Conservation (phyloP, 768 basidiomycete genomes). For the Paxillus ammoniavirescens region DNA sequence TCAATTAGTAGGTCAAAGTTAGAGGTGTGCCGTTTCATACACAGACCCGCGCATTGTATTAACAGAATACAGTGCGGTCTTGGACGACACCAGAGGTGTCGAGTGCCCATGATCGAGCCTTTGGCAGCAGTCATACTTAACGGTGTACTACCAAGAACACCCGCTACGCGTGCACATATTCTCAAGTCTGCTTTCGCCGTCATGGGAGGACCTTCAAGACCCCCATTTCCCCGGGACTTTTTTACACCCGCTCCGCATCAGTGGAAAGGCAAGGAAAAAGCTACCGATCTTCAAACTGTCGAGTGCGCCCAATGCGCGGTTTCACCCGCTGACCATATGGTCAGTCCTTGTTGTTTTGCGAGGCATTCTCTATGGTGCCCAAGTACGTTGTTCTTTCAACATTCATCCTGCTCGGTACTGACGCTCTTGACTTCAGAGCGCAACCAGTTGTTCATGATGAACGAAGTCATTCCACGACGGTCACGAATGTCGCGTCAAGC, state of each 20-base stretch:
- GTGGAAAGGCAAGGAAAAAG: slow-evolving; percentile 55
- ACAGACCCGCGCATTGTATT: neutral
- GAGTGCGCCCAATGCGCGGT: slow-evolving; percentile 30
- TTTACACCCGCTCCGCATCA: slow-evolving; percentile 54
- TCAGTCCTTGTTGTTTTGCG: slow-evolving; percentile 47
- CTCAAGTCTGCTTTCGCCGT: slow-evolving; percentile 28
- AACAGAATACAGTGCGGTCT: neutral
- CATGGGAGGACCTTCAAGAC: slow-evolving; percentile 30
- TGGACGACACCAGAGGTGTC: slow-evolving; percentile 21
- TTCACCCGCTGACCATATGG: slow-evolving; percentile 11
- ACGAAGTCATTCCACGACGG: slow-evolving; percentile 32
- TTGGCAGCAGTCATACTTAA: slow-evolving; percentile 53
- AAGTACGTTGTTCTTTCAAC: slow-evolving; percentile 30
- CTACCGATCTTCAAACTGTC: slow-evolving; percentile 24
- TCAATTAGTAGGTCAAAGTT: neutral
- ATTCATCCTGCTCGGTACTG: slow-evolving; percentile 1
- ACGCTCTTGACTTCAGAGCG: slow-evolving; percentile 22
- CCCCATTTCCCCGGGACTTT: slow-evolving; percentile 44
- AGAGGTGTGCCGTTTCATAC: neutral
- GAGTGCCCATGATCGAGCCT: slow-evolving; percentile 61
- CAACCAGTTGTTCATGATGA: slow-evolving; percentile 37
- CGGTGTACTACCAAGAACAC: slow-evolving; percentile 38
- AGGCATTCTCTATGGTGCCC: slow-evolving; percentile 50
- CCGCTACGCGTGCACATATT: slow-evolving; percentile 23
- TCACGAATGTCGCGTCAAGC: slow-evolving; percentile 11